Percentiles rank a stretch among this genome's conserved stretches.
phyloP scores from a whole-genome alignment of 352 stramenopile genomes.

The Globisporangium viniferum region DNA sequence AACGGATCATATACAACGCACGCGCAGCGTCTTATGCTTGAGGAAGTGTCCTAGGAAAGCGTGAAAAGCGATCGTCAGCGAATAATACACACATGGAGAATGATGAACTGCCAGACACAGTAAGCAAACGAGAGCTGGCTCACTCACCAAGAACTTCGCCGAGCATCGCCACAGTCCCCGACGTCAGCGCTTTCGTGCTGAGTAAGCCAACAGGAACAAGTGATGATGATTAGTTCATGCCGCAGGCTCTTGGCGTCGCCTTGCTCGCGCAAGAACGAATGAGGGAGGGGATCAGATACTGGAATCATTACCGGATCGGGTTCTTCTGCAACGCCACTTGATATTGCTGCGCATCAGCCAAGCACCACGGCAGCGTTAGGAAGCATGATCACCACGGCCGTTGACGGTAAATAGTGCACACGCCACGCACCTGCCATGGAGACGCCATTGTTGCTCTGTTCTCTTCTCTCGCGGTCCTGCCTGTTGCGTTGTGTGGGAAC shows the following conservation, averaged over 20 bases:
- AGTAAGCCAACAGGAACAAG: background rate
- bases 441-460: conserved; percentile 21
- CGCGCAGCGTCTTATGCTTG: conserved; percentile 64
- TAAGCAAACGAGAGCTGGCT: background rate
- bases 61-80: background rate
- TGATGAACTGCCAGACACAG: background rate
- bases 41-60: conserved; percentile 46
- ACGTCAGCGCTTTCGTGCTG: conserved; percentile 71
- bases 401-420: background rate
- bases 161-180: conserved; percentile 52
- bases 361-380: background rate
- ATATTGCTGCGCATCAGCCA: conserved; percentile 40
- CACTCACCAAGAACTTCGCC: conserved; percentile 62
- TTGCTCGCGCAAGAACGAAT: background rate
- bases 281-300: background rate
- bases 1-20: conserved; percentile 13
- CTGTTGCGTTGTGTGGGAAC: background rate
- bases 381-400: background rate
- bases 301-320: conserved; percentile 38
- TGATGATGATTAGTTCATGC: background rate
- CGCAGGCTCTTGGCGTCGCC: background rate
- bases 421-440: conserved; percentile 29
- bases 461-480: background rate
- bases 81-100: background rate
- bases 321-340: conserved; percentile 47